Evolutionary conservation across 441 rosid species (phyloP).

Genomic region (Populus trichocarpa): DNA sequence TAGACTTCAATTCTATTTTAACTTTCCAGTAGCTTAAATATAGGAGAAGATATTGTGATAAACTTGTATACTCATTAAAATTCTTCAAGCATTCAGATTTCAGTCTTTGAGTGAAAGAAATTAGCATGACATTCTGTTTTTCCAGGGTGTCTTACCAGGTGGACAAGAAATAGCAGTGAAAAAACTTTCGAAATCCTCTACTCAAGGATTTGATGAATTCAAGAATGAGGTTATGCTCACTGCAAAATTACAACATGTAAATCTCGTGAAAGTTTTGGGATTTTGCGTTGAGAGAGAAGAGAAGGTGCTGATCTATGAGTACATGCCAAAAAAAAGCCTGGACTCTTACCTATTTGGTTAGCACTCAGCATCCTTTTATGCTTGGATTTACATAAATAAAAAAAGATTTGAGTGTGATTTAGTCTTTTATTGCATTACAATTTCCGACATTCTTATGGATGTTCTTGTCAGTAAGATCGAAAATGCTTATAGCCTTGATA

Average conservation of each 20-base stretch:
- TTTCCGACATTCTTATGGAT: background rate
- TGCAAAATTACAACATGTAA: constrained; percentile 47
- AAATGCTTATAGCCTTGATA: too few relatives aligned
- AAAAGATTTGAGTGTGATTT: background rate
- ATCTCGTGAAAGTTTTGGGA: constrained; percentile 43
- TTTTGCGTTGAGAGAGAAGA: constrained; percentile 37
- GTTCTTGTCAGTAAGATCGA: background rate
- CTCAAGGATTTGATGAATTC: constrained; percentile 48
- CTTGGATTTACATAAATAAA: background rate
- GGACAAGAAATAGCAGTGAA: constrained; percentile 48
- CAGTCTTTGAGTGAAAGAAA: background rate
- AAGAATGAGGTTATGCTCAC: constrained; percentile 13
- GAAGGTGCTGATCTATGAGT: constrained; percentile 45
- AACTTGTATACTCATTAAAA: constrained; percentile 3
- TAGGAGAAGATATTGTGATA: background rate
- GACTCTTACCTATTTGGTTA: constrained; percentile 38
- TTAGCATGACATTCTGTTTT: background rate
- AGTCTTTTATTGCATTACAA: background rate
- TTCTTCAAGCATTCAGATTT: background rate
- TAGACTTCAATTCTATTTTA: background rate
- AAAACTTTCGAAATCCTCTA: constrained; percentile 40
- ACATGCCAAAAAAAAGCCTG: constrained; percentile 41
- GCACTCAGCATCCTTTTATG: background rate
- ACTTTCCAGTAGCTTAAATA: background rate
- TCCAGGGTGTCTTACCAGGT: constrained; percentile 48